These are phyloP conservation scores for Eragrostis curvula DNA, from an alignment of 176 grass and related monocot genomes.

Conservation along the genomic window DNA sequence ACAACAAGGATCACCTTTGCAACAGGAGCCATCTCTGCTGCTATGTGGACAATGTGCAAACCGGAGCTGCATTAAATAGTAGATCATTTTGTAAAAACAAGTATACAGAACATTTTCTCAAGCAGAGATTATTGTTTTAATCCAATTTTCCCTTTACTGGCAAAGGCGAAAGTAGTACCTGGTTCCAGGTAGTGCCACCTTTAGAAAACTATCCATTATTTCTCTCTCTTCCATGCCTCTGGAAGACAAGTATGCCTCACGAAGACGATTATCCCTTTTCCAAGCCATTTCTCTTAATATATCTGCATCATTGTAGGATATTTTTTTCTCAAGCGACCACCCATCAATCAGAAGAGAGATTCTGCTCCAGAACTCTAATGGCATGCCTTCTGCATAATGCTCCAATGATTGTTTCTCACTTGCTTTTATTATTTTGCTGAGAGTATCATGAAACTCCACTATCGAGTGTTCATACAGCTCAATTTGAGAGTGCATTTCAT, in stretches of 20 bases:
- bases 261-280: slow-evolving; percentile 73
- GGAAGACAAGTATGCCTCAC: slow-evolving; percentile 77
- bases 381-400: slow-evolving; percentile 55
- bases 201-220: slow-evolving; percentile 72
- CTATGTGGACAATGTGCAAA: slow-evolving; percentile 91
- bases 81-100: slow-evolving; percentile 19
- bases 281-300: slow-evolving; percentile 73
- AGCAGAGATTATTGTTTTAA: background rate
- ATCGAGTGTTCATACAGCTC: slow-evolving; percentile 85
- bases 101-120: slow-evolving; percentile 14
- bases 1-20: slow-evolving; percentile 72
- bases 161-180: slow-evolving; percentile 54
- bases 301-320: slow-evolving; percentile 65
- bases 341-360: slow-evolving; percentile 83
- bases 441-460: slow-evolving; percentile 74
- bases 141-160: slow-evolving; percentile 8
- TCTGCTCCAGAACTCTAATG: slow-evolving; percentile 81
- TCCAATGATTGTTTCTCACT: slow-evolving; percentile 58
- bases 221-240: slow-evolving; percentile 75
- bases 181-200: slow-evolving; percentile 60
- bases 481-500: slow-evolving; percentile 77
- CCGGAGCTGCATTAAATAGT: slow-evolving; percentile 67
- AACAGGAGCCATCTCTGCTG: slow-evolving; percentile 98
- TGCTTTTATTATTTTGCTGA: slow-evolving; percentile 79
- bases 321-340: slow-evolving; percentile 95